Evolutionary conservation across 106 monocot species (phyloP).

Genomic region (Allium fistulosum): DNA sequence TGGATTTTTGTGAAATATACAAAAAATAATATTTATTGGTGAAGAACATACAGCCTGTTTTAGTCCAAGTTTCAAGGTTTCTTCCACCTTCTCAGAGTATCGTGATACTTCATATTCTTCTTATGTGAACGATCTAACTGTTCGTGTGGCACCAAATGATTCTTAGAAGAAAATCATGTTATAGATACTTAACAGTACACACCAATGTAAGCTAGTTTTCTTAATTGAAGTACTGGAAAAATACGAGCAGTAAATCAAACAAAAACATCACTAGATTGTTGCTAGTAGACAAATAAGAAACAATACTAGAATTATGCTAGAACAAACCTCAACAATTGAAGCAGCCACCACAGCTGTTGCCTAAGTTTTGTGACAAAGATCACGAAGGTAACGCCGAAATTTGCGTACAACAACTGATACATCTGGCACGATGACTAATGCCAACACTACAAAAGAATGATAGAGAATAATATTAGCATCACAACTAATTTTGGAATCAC

Average conservation of each 20-base stretch:
- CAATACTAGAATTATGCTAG: background rate
- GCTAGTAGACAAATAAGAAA: background rate
- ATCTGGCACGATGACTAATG: constrained; percentile 75
- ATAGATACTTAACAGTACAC: too few species aligned
- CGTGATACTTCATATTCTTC: constrained; percentile 82
- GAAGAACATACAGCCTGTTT: constrained; percentile 81
- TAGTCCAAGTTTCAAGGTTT: constrained; percentile 93
- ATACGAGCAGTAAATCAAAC: background rate
- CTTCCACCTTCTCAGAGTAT: constrained; percentile 89
- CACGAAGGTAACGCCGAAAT: constrained; percentile 93
- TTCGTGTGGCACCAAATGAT: constrained; percentile 94
- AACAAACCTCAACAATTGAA: constrained; percentile 95
- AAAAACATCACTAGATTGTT: background rate
- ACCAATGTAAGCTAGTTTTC: too few species aligned
- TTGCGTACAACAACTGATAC: constrained; percentile 84
- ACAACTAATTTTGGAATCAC: too few species aligned
- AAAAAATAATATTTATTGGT: constrained; percentile 2
- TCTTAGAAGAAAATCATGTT: constrained; percentile 29
- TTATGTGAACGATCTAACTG: constrained; percentile 94
- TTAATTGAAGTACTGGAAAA: too few species aligned
- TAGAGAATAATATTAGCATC: constrained; percentile 5
- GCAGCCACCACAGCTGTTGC: constrained; percentile 94
- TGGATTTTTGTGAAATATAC: too few species aligned
- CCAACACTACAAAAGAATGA: constrained; percentile 53
- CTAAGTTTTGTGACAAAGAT: constrained; percentile 97